These are phyloP conservation scores for Candida silvatica DNA, from an alignment of 805 yeast genomes.

Conservation along the genomic window DNA sequence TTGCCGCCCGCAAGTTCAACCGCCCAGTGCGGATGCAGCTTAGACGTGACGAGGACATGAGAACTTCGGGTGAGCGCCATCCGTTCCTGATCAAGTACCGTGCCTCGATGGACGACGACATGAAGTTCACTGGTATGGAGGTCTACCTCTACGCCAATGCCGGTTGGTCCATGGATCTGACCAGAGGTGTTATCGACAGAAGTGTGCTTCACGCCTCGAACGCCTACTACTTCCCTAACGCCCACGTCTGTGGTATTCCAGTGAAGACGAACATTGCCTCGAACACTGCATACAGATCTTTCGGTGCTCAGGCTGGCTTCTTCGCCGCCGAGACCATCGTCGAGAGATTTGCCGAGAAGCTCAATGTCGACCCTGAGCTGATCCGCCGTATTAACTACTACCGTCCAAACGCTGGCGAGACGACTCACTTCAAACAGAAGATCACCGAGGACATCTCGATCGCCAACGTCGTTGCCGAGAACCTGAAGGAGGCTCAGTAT, in stretches of 20 bases:
- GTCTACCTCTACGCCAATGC: conserved; percentile 34
- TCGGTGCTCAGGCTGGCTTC: conserved; percentile 45
- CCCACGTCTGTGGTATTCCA: conserved; percentile 27
- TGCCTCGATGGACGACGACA: conserved; percentile 32
- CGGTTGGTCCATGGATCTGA: conserved; percentile 40
- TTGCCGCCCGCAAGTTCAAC: conserved; percentile 33
- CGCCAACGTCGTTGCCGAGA: conserved; percentile 26
- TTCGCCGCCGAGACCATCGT: conserved; percentile 33
- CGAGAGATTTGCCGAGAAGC: conserved; percentile 29
- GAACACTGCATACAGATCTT: conserved; percentile 40
- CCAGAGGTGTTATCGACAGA: conserved; percentile 40
- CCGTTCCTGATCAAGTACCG: conserved; percentile 36
- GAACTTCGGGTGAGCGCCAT: conserved; percentile 36
- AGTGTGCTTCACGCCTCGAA: conserved; percentile 36
- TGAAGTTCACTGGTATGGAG: conserved; percentile 31
- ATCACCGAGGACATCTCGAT: conserved; percentile 33
- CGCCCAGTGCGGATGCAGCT: conserved; percentile 34
- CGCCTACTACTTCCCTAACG: conserved; percentile 35
- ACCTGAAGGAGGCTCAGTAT: conserved; percentile 27
- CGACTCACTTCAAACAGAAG: conserved; percentile 32
- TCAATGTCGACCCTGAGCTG: conserved; percentile 30
- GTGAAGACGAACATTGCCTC: conserved; percentile 38
- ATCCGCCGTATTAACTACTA: conserved; percentile 31
- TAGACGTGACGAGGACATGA: conserved; percentile 36
- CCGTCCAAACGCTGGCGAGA: conserved; percentile 19